Base-by-base conservation (phyloP, 2,329 filamentous ascomycete species). In the Arthroderma sp. region DNA sequence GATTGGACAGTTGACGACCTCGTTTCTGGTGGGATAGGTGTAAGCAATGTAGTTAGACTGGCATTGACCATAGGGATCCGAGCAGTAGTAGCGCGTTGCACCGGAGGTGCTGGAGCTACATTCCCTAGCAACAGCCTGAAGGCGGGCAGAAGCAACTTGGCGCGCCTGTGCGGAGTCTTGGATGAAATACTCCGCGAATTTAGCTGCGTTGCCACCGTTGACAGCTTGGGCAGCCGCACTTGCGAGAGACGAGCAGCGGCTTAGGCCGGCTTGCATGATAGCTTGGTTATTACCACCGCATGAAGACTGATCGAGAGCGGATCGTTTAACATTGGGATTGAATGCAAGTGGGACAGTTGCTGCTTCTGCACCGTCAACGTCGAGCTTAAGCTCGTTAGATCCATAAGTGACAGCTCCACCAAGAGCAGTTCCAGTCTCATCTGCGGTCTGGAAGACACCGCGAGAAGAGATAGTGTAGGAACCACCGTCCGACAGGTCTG, bases 161-260 rank as follows among this genome's bases (percentile, higher is more conserved):
- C 72, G 70, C 8, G 66, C 66, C 3, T 60, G 49, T 9, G 60
- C 50, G 10, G 62, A 60, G 31, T 72, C 73, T 0, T 72, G 72
- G 63, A 80, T 81, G 71, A 82, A 84, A 68, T 79, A 83, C 55
- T 79, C 74, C 32, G 59, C 61, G 52, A 80, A 61, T 54, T 70
- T 76, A 22, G 11, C 6, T 5, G 47, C 10, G 33, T 42, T 22
- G 52, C 63, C 60, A 2, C 68, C 66, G 0, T 64, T 50, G 22
- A 72, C 74, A 0, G 67, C 73, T 1, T 65, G 58, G 0, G 75
- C 74, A 2, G 72, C 73, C 1, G 60, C 56, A 1, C 73, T 68
- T 5, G 79, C 78, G 3, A 64, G 60, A 3, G 62, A 62, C 1
- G 80, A 77, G 4, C 80, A 64, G n/a, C 59, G 63, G 5, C 66